Conservation (phyloP, 2,329 filamentous ascomycete genomes). For the Epichloe hybrida region DNA sequence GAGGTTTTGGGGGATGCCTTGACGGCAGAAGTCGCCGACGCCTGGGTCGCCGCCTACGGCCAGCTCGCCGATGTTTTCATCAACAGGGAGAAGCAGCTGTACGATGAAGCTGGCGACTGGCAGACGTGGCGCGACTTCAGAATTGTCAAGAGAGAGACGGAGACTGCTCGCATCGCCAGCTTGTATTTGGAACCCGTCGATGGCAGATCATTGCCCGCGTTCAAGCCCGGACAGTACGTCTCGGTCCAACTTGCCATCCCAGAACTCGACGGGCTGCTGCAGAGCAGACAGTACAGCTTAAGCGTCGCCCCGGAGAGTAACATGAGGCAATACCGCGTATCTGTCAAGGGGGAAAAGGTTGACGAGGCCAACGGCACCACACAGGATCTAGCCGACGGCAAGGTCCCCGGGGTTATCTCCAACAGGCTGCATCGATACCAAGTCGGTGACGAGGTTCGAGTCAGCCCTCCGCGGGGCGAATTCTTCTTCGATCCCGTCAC, state of each 20-base stretch:
- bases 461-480: conserved; percentile 43
- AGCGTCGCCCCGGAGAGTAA: conserved; percentile 40
- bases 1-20: conserved; percentile 53
- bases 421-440: conserved; percentile 37
- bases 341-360: conserved; percentile 50
- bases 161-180: conserved; percentile 47
- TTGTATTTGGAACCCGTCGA: conserved; percentile 57
- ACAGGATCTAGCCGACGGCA: conserved; percentile 21
- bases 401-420: conserved; percentile 34
- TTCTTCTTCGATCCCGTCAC: conserved; percentile 44
- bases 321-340: conserved; percentile 54
- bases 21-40: conserved; percentile 51
- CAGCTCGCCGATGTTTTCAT: conserved; percentile 62
- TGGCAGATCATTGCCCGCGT: conserved; percentile 39
- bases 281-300: conserved; percentile 65
- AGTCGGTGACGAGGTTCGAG: conserved; percentile 38
- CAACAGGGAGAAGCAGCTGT: conserved; percentile 46
- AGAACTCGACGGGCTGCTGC: conserved; percentile 42
- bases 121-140: conserved; percentile 35
- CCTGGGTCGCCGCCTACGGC: conserved; percentile 60
- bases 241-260: conserved; percentile 50
- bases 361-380: conserved; percentile 9
- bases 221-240: conserved; percentile 61
- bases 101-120: conserved; percentile 35
- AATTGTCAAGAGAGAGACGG: conserved; percentile 47